Base-by-base conservation (phyloP, 805 yeast genomes). In the Candida sonorensis region DNA sequence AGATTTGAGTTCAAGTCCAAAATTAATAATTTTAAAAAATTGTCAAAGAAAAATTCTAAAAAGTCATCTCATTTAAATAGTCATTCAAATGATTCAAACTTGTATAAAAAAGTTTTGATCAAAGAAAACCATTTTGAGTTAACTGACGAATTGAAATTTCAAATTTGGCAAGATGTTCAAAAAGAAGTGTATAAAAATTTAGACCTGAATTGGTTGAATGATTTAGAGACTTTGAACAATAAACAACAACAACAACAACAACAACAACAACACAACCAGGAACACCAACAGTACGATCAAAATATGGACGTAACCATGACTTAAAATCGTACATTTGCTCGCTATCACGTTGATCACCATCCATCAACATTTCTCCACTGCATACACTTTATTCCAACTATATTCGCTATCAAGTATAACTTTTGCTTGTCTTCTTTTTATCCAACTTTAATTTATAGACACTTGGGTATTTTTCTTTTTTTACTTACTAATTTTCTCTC, bases 151-250 rank as follows among this genome's bases (percentile, higher is more conserved):
- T 80, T 77, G 44, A 77, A 77, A 51, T 66, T 70, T 27, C 50
- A 54, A 32, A 56, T 79, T 14, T 81, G 87, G 87, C 67, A 68
- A 10, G 74, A 69, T 24, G 79, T 79, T 19, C 88, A 81, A 53
- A 51, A 66, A 8, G 62, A 62, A 29, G 75, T 81, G 17, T 78
- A 78, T 48, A 59, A 61, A 35, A 60, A 77, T 32, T 50, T 81
- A 33, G 81, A 80, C 0, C 53, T 79, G 27, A 74, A 75, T 45
- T 76, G 82, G 81, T 64, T 57, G 17, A 72, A 75, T 2, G 76
- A 69, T 26, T n/a, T n/a, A n/a, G n/a, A n/a, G n/a, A n/a, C n/a
- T n/a, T n/a, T n/a, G n/a, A n/a, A n/a, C n/a, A 18, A 19, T 27
- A 26, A 14, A 10, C 11, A 17, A 4, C 18, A 31, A 20, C 23